Evolutionary conservation across 106 monocot species (phyloP).

Genomic region (Platanthera guangdongensis): DNA sequence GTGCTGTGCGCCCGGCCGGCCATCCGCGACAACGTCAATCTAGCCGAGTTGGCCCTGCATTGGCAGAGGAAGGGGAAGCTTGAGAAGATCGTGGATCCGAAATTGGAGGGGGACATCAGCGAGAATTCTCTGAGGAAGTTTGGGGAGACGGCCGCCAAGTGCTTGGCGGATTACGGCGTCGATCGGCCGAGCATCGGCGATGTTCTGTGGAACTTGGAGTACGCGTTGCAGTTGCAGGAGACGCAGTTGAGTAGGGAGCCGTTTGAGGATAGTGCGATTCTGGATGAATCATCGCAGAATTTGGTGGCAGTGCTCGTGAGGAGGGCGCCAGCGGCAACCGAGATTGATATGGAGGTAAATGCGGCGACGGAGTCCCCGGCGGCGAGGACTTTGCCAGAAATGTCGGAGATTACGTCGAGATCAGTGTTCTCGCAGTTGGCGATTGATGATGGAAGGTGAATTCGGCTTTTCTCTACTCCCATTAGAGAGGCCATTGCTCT

Average conservation of each 20-base stretch:
- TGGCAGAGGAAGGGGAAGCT: constrained; percentile 34
- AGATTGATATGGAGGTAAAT: neutral
- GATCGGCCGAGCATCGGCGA: constrained; percentile 64
- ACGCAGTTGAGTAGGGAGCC: constrained; percentile 37
- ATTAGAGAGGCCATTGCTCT: too few species aligned
- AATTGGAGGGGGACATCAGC: constrained; percentile 33
- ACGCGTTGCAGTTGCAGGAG: constrained; percentile 55
- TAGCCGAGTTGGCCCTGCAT: constrained; percentile 60
- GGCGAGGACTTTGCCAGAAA: neutral
- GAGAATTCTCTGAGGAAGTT: constrained; percentile 53
- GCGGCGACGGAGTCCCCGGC: neutral
- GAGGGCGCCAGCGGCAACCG: neutral
- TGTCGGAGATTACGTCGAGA: constrained; percentile 3
- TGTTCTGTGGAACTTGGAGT: constrained; percentile 83
- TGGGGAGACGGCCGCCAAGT: constrained; percentile 62
- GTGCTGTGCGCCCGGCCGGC: constrained; percentile 69
- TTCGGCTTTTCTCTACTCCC: too few species aligned
- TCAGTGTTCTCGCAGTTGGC: constrained; percentile 57
- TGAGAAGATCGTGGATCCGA: constrained; percentile 51
- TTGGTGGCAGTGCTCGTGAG: neutral
- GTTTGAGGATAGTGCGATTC: constrained; percentile 38
- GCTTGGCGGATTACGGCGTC: constrained; percentile 47
- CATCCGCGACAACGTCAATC: constrained; percentile 56
- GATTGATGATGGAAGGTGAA: constrained; percentile 39
- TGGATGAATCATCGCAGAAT: constrained; percentile 15